phyloP scores from a whole-genome alignment of 2,329 filamentous ascomycete species.

The Diaporthe capsici region DNA sequence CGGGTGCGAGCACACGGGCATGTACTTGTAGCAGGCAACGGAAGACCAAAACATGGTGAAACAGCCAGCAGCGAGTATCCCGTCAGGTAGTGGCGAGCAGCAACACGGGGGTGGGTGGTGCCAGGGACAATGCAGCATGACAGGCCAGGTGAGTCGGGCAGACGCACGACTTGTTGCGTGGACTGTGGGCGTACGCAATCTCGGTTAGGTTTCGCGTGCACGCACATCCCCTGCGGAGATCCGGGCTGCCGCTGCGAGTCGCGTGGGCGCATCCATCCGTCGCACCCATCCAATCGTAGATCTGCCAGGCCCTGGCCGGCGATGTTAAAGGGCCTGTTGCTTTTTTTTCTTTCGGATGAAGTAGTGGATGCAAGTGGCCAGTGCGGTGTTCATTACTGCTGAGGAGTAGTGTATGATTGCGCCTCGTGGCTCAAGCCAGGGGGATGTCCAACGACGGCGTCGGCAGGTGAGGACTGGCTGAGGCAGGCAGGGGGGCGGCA shows the following conservation, averaged over 20 bases:
- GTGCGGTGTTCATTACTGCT: background rate
- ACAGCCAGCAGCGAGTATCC: conserved; percentile 24
- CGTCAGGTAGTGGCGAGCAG: background rate
- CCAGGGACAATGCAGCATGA: background rate
- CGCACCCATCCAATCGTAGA: conserved; percentile 26
- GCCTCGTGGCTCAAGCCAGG: conserved; percentile 1
- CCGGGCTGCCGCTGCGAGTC: conserved; percentile 32
- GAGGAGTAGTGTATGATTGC: background rate
- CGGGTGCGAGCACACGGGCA: background rate
- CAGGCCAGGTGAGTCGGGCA: background rate
- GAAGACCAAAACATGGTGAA: conserved; percentile 19
- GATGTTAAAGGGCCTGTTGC: background rate
- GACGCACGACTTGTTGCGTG: conserved; percentile 6
- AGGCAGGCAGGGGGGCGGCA: background rate
- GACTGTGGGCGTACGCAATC: conserved; percentile 12
- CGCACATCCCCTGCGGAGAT: conserved; percentile 24
- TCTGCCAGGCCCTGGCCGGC: background rate
- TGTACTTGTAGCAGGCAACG: background rate
- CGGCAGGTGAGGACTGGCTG: conserved; percentile 19
- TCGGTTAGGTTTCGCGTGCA: conserved; percentile 35
- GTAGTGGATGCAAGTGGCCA: conserved; percentile 5
- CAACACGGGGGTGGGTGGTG: background rate
- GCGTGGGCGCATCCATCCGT: conserved; percentile 1
- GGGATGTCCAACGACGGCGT: conserved; percentile 7
- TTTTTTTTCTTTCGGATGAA: background rate